Base-by-base conservation (phyloP, 1,284 basidiomycete species). In the Xerocomus nothofagi region DNA sequence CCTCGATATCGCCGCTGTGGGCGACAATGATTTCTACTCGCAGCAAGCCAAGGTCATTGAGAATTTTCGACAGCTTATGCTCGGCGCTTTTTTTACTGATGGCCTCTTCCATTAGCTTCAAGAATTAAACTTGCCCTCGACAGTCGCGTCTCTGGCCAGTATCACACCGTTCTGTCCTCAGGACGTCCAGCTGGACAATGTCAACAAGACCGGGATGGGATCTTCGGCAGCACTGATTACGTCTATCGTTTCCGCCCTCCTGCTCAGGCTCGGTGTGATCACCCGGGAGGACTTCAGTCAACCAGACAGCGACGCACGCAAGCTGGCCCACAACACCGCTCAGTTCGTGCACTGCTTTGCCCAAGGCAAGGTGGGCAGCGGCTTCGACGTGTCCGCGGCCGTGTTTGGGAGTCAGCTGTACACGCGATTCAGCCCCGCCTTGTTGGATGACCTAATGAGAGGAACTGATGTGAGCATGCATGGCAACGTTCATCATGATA, bases 11-110 rank as follows among this genome's bases (percentile, higher is more conserved):
- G 81, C 81, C 27, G 91, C 98, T 49, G 81, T 88, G 18, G 97
- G 92, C 6, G 93, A 94, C 70, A 99, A 99, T 64, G 97, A 98
- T 69, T 99, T 98, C 62, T 99, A 99, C 73, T 97, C 94, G 3
- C 96, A 99, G 65, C 78, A 88, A 50, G 82, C 85, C 48, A 86
- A 91, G 78, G 92, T 90, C 18, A 59, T 38, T 39, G 27, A 36
- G 9, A 24, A 9, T 14, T 37, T 48, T n/a, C 10, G 8, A 17
- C 34, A 34, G 18, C 2, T 49, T 54, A 53, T 17, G 34, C 15
- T 31, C 6, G 43, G 15, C 18, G 42, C 37, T 34, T 51, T 14
- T 24, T 44, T 39, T 31, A 11, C 48, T 62, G 47, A 62, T 32
- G 9, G 14, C 7, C 12, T 21, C n/a, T 30, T 5, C 23, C n/a